Base-by-base conservation (phyloP, 805 yeast genomes). In the Lachancea sp. region DNA sequence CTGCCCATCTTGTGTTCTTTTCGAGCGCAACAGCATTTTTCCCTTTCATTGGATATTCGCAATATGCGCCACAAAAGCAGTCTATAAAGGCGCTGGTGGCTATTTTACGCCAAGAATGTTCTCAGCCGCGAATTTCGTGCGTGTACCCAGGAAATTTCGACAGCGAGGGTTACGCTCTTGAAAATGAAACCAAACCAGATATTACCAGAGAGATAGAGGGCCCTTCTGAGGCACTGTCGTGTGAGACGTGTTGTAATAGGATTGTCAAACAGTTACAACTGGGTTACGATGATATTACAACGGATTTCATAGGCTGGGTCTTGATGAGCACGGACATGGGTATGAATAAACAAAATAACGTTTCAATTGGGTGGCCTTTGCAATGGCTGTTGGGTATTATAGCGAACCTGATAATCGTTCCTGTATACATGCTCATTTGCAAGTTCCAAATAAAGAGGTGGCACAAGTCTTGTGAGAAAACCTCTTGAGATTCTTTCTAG, bases 41-140 rank as follows among this genome's bases (percentile, higher is more conserved):
- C 68, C 88, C 96, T 4, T 83, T 91, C 58, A 85, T 88, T 36
- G 99, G 99, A 0, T 93, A 93, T 61, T 75, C 81, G 0, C 91
- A 87, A 55, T 93, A 93, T 60, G 90, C 93, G 0, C 99, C 99
- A 0, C 64, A 81, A 52, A 93, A 93, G 61, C 82, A 87, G 0
- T 95, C 96, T 0, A 62, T 91, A 13, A 74, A 85, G 56, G 70
- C 95, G 0, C 67, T 93, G 12, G 81, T 89, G 0, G 85, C 84
- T 40, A 70, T 84, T 5, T 65, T 93, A 44, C 78, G 96, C 50
- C 96, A 90, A 54, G 99, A 93, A 60, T 82, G 84, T 5, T 81
- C 79, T 56, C 75, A 81, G 48, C 79, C 82, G 50, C 67, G 82
- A 22, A 85, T 93, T 0, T 75, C 83, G 4, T 79, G 87, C 48